Conservation (phyloP, 805 yeast species). For the Helenozyma baotianmanensis region DNA sequence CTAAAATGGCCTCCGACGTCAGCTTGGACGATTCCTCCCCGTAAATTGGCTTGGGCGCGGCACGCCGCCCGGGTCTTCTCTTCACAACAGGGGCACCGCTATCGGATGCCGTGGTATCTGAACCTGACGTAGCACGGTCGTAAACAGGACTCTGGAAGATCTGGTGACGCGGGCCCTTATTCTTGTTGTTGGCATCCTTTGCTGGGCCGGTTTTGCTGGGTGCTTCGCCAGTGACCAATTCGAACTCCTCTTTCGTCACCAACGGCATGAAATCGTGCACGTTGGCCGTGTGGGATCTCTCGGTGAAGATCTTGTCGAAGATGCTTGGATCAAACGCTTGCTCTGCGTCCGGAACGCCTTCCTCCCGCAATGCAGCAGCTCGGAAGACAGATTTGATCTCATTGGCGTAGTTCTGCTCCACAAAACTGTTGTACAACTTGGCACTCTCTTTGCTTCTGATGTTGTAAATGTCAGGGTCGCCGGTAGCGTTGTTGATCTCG, state of each 20-base stretch:
- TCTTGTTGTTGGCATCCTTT: slow-evolving; percentile 15
- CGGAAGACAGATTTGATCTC: slow-evolving; percentile 29
- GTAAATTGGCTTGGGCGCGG: slow-evolving; percentile 17
- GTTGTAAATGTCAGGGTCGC: slow-evolving; percentile 12
- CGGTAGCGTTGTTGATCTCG: slow-evolving; percentile 17
- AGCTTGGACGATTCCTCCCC: slow-evolving; percentile 16
- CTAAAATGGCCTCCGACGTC: slow-evolving; percentile 32
- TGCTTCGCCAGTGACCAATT: slow-evolving; percentile 36
- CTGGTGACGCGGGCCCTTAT: slow-evolving; percentile 29
- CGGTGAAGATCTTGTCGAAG: slow-evolving; percentile 8
- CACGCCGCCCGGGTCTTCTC: slow-evolving; percentile 38
- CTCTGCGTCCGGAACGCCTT: slow-evolving; percentile 7
- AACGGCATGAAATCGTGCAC: slow-evolving; percentile 43
- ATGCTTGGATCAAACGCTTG: slow-evolving; percentile 7
- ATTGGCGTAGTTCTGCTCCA: slow-evolving; percentile 23
- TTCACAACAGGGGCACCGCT: slow-evolving; percentile 13
- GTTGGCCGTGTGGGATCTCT: slow-evolving; percentile 11
- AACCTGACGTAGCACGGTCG: slow-evolving; percentile 36
- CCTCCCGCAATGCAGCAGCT: slow-evolving; percentile 10
- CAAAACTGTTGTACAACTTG: slow-evolving; percentile 23
- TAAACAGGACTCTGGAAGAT: slow-evolving; percentile 38
- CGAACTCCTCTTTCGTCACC: slow-evolving; percentile 33
- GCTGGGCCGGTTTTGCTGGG: slow-evolving; percentile 22
- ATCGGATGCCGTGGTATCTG: slow-evolving; percentile 29
- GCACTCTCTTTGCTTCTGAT: slow-evolving; percentile 21